Base-by-base conservation (phyloP, 176 grass and related monocot species). In the Thinopyrum elongatum region DNA sequence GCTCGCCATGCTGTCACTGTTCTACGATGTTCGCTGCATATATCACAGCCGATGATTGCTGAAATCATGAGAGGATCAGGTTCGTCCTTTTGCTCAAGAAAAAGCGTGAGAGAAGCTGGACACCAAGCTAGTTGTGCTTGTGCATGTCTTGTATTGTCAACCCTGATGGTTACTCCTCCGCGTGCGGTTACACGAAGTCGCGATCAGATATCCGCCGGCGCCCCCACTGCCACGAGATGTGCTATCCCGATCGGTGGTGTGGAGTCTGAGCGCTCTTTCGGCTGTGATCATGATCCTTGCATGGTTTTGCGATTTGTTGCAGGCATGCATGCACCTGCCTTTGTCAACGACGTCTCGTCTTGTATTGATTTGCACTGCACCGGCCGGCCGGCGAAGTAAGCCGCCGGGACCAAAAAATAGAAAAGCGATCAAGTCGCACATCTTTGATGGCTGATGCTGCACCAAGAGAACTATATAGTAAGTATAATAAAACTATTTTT, bases 211-310 rank as follows among this genome's bases (percentile, higher is more conserved):
- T 33, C 17, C 27, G 36, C 1, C 10, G 21, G 68, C 35, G 16
- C n/a, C n/a, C 55, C 53, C 39, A 29, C 34, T 22, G 39, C 14
- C 23, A 15, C 34, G 22, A 23, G 0, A 15, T 15, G 44, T 34
- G 3, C 33, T 47, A 69, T 83, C 80, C 71, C 80, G 19, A 62
- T 83, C 80, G 46, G 49, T 29, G 6, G 72, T 77, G 79, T 77
- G 79, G 60, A 49, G 13, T 14, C 7, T 33, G 7, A 17, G 16
- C 12, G 36, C 70, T 82, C 86, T 88, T 88, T 78, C 86, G 74
- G 81, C 74, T 23, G 65, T 12, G 28, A 61, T 83, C 42, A 47
- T 47, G 44, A 47, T 47, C 13, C 44, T 25, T 22, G 35, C 70
- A 46, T 46, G 5, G 3, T n/a, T 70, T 17, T 33, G 62, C 10